Evolutionary conservation across 2,329 filamentous ascomycete species (phyloP), one percentile per base, ranked within the genome.

Genomic region (Sclerotinia borealis): DNA sequence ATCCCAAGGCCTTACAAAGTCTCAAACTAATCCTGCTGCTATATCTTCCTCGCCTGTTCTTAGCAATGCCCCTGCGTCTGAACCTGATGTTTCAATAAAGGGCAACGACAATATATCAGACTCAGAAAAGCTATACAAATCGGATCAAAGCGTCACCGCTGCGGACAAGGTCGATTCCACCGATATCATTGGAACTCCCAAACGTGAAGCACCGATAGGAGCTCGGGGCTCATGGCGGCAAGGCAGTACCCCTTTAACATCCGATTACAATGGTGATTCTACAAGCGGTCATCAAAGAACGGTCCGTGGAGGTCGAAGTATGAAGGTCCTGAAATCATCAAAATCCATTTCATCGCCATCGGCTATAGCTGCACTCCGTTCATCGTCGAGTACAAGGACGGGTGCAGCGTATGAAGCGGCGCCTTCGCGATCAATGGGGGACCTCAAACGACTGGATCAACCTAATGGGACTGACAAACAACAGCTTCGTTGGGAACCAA

Each of bases 261-360:
- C 55, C 29, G 70, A 71, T 19, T 27, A 56, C n/a, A 69, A 55
- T 31, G 54, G 62, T 4, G 72, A 79, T 3, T 76, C 78, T 10
- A 74, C 77, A 0, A 79, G 78, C 59, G 79, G 81, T 7, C 86
- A 87, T 31, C 91, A 92, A 72, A 88, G 91, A 73, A 88, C 87
- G 69, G 80, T 87, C 68, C 77, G 85, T 72, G 80, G 86, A 54
- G 77, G 79, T 22, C 85, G 89, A 56, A 87, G 86, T 58, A 98
- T 98, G 89, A 98, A 96, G 79, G 89, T 97, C 1, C 80, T 98
- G 59, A 92, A 92, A 72, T 87, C 93, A 1, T 83, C 82, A 63
- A 95, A 92, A 74, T 81, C 87, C 27, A 77, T 78, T 31, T 83
- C 87, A 1, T 76, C 77, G 1, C 81, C 81, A 11, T 76, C 77